A percentile compares a stretch with the other conserved stretches of the same genome.
Conservation (phyloP, 805 yeast species). For the Saturnispora dispora region DNA sequence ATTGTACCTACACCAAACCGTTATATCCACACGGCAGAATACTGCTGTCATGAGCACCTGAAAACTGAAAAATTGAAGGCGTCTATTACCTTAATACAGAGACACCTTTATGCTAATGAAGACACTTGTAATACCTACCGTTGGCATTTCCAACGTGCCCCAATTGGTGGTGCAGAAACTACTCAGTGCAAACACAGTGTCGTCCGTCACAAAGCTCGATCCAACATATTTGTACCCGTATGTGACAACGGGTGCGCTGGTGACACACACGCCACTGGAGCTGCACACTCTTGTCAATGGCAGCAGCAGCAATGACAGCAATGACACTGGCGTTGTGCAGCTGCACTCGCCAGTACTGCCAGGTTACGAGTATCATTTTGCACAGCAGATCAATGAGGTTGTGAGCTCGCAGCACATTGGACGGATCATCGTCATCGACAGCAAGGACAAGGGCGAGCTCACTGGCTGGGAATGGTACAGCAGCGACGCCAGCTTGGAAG, state of each 20-base stretch:
- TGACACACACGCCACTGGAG: constrained; percentile 9
- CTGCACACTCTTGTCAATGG: neutral
- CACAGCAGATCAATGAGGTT: constrained; percentile 5
- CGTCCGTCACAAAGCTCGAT: constrained; percentile 33
- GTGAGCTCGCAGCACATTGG: neutral
- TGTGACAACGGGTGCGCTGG: constrained; percentile 36
- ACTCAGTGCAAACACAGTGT: neutral
- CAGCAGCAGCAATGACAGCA: too few relatives aligned
- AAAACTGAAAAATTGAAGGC: neutral
- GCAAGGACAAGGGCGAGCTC: constrained; percentile 8
- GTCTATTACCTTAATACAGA: neutral
- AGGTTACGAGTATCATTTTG: constrained; percentile 11
- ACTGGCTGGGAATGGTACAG: constrained; percentile 4
- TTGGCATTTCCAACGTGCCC: constrained; percentile 85
- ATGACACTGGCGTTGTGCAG: constrained; percentile 2
- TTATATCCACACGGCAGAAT: neutral
- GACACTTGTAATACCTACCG: constrained; percentile 62
- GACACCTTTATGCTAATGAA: neutral
- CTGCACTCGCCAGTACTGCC: constrained; percentile 13
- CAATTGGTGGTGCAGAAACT: constrained; percentile 42
- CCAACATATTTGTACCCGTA: constrained; percentile 67
- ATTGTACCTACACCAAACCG: neutral
- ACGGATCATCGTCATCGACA: constrained; percentile 7
- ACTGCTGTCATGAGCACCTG: neutral
- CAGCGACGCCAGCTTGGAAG: neutral